Conservation (phyloP, 129 eudicot genomes). For the Dittrichia graveolens region DNA sequence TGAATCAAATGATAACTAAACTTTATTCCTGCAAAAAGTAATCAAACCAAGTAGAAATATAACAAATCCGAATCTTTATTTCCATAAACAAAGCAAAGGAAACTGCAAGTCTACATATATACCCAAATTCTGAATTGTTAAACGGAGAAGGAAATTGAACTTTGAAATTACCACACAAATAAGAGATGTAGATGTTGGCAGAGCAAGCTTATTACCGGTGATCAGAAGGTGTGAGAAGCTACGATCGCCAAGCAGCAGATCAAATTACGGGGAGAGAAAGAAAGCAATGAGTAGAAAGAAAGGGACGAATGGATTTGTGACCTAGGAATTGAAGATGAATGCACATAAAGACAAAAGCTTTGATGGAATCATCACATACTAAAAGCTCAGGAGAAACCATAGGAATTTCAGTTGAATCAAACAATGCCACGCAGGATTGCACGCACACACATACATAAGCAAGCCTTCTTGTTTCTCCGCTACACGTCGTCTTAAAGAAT, state of each 20-base stretch:
- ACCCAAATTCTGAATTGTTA: neutral
- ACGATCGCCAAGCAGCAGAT: neutral
- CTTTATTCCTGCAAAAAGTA: no score
- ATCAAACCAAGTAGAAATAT: no score
- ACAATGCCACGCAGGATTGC: neutral
- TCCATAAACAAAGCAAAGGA: no score
- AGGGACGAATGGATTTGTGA: neutral
- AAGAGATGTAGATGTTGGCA: neutral
- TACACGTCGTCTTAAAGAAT: no score
- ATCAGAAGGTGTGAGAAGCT: neutral
- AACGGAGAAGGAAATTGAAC: neutral
- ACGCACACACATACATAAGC: neutral
- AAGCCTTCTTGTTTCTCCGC: no score
- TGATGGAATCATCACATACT: neutral
- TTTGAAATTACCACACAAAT: neutral
- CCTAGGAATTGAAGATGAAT: neutral
- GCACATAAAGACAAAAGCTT: slow-evolving; percentile 5
- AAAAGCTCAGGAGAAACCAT: slow-evolving; percentile 17
- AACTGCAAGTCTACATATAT: neutral
- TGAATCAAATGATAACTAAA: no score
- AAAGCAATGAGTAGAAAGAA: neutral
- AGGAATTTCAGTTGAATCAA: slow-evolving; percentile 22
- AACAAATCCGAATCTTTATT: no score
- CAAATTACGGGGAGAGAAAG: neutral
- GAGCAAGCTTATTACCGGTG: neutral